phyloP scores from a whole-genome alignment of 148 eudicot genomes.

The Rhododendron molle region DNA sequence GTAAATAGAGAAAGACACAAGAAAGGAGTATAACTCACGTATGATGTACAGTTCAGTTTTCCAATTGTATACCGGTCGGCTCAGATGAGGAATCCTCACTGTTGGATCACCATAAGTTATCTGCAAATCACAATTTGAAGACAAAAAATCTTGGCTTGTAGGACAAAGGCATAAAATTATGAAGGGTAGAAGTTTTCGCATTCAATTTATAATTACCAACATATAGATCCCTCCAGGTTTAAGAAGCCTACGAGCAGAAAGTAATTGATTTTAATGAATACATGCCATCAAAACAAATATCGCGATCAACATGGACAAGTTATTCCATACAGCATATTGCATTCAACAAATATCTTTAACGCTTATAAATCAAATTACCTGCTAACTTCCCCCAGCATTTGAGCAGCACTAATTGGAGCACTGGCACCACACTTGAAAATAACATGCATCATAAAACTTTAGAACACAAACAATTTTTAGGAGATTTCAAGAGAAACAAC shows the following conservation, averaged over 20 bases:
- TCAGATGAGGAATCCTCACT: slow-evolving; percentile 68
- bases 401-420: slow-evolving; percentile 76
- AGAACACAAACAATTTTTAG: not conserved
- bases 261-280: slow-evolving; percentile 10
- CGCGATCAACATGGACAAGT: not conserved
- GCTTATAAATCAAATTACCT: slow-evolving; percentile 49
- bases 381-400: slow-evolving; percentile 92
- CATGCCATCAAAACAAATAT: not conserved
- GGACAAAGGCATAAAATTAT: slow-evolving; percentile 2
- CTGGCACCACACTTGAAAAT: slow-evolving; percentile 75
- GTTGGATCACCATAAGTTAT: slow-evolving; percentile 93
- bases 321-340: not conserved
- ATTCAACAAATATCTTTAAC: slow-evolving; percentile 5
- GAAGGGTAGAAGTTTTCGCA: slow-evolving; percentile 6
- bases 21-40: slow-evolving; percentile 44
- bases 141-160: slow-evolving; percentile 7
- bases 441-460: slow-evolving; percentile 9
- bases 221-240: slow-evolving; percentile 88
- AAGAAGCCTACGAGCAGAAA: slow-evolving; percentile 67
- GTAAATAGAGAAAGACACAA: not conserved
- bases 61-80: slow-evolving; percentile 65
- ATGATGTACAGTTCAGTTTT: slow-evolving; percentile 60
- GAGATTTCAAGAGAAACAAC: not conserved
- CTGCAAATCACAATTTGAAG: slow-evolving; percentile 32
- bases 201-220: slow-evolving; percentile 51